Conservation (phyloP, 257 asterid genomes). For the Buddleja alternifolia region DNA sequence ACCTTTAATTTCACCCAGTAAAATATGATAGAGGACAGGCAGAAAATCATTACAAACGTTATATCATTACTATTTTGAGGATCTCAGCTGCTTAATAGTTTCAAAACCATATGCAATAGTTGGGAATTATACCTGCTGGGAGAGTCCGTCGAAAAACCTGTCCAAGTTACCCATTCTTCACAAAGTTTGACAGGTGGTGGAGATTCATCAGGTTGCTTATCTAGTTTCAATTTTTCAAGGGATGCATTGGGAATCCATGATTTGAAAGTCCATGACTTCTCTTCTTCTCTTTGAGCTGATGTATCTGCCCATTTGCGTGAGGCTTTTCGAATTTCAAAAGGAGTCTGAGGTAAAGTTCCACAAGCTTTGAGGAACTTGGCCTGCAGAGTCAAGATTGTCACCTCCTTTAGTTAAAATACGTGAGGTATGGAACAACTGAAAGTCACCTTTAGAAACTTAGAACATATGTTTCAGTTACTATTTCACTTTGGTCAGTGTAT, state of each 20-base stretch:
- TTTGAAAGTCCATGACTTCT: constrained; percentile 38
- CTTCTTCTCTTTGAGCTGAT: constrained; percentile 38
- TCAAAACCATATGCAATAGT: constrained; percentile 19
- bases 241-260: constrained; percentile 33
- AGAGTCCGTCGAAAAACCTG: constrained; percentile 46
- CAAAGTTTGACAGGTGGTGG: constrained; percentile 44
- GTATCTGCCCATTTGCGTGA: constrained; percentile 40
- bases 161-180: constrained; percentile 42
- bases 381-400: constrained; percentile 41
- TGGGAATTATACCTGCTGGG: constrained; percentile 66
- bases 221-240: constrained; percentile 43
- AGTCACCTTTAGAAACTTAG: background rate
- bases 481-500: background rate
- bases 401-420: background rate
- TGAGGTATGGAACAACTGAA: background rate
- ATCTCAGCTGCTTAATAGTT: background rate
- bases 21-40: background rate
- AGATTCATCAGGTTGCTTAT: constrained; percentile 48
- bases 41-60: background rate
- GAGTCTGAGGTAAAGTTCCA: constrained; percentile 83
- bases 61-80: background rate
- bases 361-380: constrained; percentile 87
- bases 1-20: constrained; percentile 1
- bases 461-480: background rate
- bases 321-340: constrained; percentile 63